Evolutionary conservation across 2,329 filamentous ascomycete genomes (phyloP).

Genomic region (Sporothrix protearum): DNA sequence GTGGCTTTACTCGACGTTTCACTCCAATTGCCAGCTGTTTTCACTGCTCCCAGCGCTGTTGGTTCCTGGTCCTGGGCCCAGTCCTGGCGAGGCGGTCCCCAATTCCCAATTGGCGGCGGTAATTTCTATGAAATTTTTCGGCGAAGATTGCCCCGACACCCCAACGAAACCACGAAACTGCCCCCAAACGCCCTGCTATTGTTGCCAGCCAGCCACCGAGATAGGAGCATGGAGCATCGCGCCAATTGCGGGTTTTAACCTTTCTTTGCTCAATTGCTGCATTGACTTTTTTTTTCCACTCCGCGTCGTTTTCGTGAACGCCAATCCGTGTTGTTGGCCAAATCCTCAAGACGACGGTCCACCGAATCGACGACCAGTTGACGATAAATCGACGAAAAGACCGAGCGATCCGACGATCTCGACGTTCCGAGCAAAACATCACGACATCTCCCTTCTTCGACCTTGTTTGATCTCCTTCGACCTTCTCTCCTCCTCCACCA

Average conservation of each 20-base stretch:
- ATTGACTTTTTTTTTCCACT: neutral
- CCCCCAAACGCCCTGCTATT: neutral
- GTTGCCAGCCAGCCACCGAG: constrained; percentile 14
- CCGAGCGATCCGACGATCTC: neutral
- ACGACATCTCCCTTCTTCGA: neutral
- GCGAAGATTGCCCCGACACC: constrained; percentile 25
- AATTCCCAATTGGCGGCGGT: constrained; percentile 10
- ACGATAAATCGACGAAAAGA: neutral
- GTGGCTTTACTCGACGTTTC: neutral
- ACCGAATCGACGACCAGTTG: neutral
- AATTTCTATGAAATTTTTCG: constrained; percentile 22
- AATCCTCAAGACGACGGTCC: neutral
- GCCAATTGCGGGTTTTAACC: constrained; percentile 22
- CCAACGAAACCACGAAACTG: constrained; percentile 12
- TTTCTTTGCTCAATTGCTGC: neutral
- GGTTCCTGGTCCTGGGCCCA: too few relatives aligned
- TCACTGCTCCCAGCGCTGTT: neutral
- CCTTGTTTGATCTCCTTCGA: neutral
- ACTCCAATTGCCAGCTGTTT: neutral
- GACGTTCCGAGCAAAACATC: neutral
- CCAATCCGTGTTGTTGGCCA: neutral
- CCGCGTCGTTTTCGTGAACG: neutral
- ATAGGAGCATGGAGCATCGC: constrained; percentile 19
- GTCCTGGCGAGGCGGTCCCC: neutral
- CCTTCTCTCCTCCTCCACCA: neutral